A percentile compares a stretch with the other conserved stretches of the same genome.
These are phyloP conservation scores for Pochonia chlamydosporia DNA, from an alignment of 2,329 filamentous ascomycete species.

Conservation along the genomic window DNA sequence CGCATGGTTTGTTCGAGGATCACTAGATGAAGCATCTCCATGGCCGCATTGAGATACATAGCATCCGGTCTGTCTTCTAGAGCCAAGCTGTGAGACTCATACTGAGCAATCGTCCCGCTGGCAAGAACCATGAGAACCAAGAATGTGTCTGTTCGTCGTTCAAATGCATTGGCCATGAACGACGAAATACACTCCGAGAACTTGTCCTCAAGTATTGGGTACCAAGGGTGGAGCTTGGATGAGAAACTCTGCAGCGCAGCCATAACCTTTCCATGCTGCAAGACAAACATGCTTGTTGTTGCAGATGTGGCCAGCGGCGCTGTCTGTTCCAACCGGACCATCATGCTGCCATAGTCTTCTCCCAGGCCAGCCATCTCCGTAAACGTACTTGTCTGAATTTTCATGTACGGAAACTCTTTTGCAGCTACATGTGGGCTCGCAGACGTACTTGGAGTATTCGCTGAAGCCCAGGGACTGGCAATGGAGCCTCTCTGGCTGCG, in stretches of 20 bases:
- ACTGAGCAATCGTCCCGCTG: slow-evolving; percentile 16
- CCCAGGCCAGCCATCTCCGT: slow-evolving; percentile 3
- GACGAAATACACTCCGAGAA: slow-evolving; percentile 16
- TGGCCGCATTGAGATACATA: slow-evolving; percentile 15
- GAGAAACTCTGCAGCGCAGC: slow-evolving; percentile 18
- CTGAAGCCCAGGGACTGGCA: slow-evolving; percentile 2
- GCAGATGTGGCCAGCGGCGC: background rate
- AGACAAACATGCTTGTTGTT: slow-evolving; percentile 9
- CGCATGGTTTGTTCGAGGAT: slow-evolving; percentile 17
- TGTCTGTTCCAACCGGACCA: slow-evolving; percentile 3
- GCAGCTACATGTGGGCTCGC: slow-evolving; percentile 1
- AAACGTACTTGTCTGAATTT: slow-evolving; percentile 4
- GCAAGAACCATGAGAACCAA: slow-evolving; percentile 21
- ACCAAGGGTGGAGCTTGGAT: slow-evolving; percentile 19
- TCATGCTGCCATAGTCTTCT: slow-evolving; percentile 1
- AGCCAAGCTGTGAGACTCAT: slow-evolving; percentile 7
- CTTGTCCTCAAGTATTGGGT: slow-evolving; percentile 18
- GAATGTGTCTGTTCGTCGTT: slow-evolving; percentile 15
- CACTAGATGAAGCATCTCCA: slow-evolving; percentile 16
- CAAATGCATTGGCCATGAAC: slow-evolving; percentile 14
- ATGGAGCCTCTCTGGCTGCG: background rate
- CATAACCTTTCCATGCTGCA: slow-evolving; percentile 16
- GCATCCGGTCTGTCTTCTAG: slow-evolving; percentile 11
- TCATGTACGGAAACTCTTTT: slow-evolving; percentile 7
- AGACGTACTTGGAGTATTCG: background rate